Conservation (phyloP, 2,329 filamentous ascomycete species). For the Tympanopsis confertula region DNA sequence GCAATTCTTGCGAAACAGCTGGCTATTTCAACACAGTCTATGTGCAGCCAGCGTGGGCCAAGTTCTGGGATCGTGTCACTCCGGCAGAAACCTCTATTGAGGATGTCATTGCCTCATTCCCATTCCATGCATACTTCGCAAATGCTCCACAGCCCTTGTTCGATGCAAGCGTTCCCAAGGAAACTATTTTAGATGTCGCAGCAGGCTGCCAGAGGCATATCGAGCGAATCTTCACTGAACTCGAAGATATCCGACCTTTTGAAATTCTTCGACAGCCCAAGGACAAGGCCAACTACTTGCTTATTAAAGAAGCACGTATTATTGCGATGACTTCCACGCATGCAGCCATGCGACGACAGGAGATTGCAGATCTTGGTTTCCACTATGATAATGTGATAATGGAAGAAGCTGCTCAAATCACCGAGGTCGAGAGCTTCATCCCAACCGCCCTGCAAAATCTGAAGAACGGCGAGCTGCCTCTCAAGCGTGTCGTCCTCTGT, state of each 20-base stretch:
- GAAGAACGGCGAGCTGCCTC: constrained; percentile 56
- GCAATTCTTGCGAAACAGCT: constrained; percentile 89
- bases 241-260: constrained; percentile 88
- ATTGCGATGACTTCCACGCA: constrained; percentile 98
- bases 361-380: constrained; percentile 86
- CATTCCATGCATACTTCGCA: constrained; percentile 78
- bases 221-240: constrained; percentile 76
- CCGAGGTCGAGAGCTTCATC: constrained; percentile 93
- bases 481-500: constrained; percentile 83
- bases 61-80: constrained; percentile 60
- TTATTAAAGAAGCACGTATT: constrained; percentile 91
- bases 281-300: constrained; percentile 90
- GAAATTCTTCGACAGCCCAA: constrained; percentile 80
- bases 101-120: constrained; percentile 64
- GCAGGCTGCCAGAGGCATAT: constrained; percentile 83
- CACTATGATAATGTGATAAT: constrained; percentile 96
- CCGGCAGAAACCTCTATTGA: constrained; percentile 41
- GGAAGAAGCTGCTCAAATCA: constrained; percentile 97
- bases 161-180: constrained; percentile 49
- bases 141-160: constrained; percentile 82
- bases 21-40: constrained; percentile 95
- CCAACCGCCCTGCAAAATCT: constrained; percentile 84
- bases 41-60: constrained; percentile 75
- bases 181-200: constrained; percentile 62
- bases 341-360: constrained; percentile 82